Percentiles rank a stretch among this genome's conserved stretches.
phyloP scores from a whole-genome alignment of 179 eudicot genomes.

The Silene noctiflora region DNA sequence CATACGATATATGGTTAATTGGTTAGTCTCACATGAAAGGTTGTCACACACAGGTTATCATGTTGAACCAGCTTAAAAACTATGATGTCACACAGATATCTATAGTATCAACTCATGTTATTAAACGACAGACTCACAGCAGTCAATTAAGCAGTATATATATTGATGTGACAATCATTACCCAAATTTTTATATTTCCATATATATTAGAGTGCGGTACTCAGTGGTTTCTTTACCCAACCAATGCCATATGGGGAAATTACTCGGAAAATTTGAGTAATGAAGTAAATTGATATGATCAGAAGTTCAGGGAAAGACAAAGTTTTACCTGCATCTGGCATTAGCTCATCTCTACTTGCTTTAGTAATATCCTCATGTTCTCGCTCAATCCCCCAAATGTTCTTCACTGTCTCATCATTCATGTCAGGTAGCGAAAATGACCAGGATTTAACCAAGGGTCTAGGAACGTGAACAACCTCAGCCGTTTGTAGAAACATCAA shows the following conservation, averaged over 20 bases:
- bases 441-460: slow-evolving; percentile 44
- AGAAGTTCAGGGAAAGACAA: not conserved
- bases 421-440: slow-evolving; percentile 55
- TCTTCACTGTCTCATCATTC: slow-evolving; percentile 36
- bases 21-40: not conserved
- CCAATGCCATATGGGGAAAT: not conserved
- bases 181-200: not conserved
- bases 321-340: slow-evolving; percentile 38
- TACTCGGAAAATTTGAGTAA: not conserved
- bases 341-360: slow-evolving; percentile 31
- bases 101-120: not conserved
- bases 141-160: no score
- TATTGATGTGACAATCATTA: no score
- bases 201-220: not conserved
- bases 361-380: slow-evolving; percentile 21
- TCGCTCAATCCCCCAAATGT: slow-evolving; percentile 29
- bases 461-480: slow-evolving; percentile 38
- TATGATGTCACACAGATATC: slow-evolving; percentile 5
- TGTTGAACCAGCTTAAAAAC: slow-evolving; percentile 1
- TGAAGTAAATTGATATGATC: not conserved
- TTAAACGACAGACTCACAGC: not conserved
- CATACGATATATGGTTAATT: not conserved
- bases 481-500: slow-evolving; percentile 44
- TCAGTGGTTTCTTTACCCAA: not conserved
- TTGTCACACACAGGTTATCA: not conserved